Evolutionary conservation across 208 protist genomes (phyloP), one percentile per base, ranked within the genome.

Genomic region (Trypanosoma cruzi): DNA sequence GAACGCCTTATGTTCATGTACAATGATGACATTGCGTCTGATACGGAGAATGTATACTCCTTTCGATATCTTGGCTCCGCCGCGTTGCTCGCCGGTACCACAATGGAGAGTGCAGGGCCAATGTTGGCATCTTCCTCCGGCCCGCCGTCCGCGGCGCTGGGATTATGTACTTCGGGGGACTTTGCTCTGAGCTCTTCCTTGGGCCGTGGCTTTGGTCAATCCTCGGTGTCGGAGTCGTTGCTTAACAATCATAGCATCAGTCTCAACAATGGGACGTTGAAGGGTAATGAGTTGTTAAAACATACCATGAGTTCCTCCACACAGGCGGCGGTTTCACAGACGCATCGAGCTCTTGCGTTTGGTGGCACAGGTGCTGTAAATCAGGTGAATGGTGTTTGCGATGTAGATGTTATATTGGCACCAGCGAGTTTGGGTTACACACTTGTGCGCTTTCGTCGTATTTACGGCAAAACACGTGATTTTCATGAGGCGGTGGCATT

Each of bases 401-500:
- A 93, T 71, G 59, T 94, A 2, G 90, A 96, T 52, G 65, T 96
- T 8, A 92, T 92, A 50, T 70, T 96, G 36, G 76, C 88, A 0
- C 86, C 88, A 2, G 88, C 85, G 13, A 80, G 81, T 54, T 68
- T 86, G 0, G 90, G 86, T 22, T 96, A 96, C 77, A 92, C 86
- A 16, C 65, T 93, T 54, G 80, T 96, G 13, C 85, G 81, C 13
- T 89, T 94, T 53, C 79, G 86, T 13, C 81, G 88, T 70, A 94
- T 96, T 68, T 77, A 90, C 54, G 90, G 90, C 7, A 90, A 83
- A 31, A 96, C 90, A 6, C 86, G 75, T 24, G 87, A 91, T 64
- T 96, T 94, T 68, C 90, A 94, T 64, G 90, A 96, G 72, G 85
- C 86, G 2, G 86, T 96, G n/a, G 69, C 62, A 0, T 96, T 82